Conservation (phyloP, 331 rosid genomes). For the Ulmus americana region DNA sequence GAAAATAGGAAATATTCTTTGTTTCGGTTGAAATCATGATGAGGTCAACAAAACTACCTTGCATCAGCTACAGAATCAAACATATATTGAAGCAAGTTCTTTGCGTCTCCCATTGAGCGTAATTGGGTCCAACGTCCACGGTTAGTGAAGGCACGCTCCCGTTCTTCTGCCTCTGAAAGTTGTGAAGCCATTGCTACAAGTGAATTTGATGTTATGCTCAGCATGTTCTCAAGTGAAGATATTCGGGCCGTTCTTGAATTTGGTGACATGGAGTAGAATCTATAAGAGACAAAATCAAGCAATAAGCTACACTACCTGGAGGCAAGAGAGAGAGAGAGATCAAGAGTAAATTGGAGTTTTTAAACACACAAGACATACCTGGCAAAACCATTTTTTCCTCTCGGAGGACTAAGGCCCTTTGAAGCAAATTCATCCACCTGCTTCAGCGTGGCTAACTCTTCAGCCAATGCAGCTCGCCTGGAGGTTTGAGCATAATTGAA, state of each 20-base stretch:
- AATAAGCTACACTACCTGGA: constrained; percentile 5
- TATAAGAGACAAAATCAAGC: constrained; percentile 30
- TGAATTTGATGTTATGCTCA: constrained; percentile 88
- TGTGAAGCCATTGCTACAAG: constrained; percentile 99
- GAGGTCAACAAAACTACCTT: constrained; percentile 40
- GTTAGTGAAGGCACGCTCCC: constrained; percentile 88
- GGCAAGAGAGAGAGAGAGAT: constrained; percentile 13
- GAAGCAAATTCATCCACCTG: constrained; percentile 85
- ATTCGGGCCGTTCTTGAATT: constrained; percentile 94
- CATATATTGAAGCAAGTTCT: constrained; percentile 91
- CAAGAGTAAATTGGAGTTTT: constrained; percentile 14
- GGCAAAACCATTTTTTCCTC: constrained; percentile 84
- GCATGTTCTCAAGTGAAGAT: constrained; percentile 88
- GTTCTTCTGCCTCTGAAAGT: constrained; percentile 98
- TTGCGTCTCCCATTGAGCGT: constrained; percentile 99
- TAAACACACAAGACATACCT: constrained; percentile 40
- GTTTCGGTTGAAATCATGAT: neutral
- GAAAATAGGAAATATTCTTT: too few relatives aligned
- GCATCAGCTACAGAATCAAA: constrained; percentile 84
- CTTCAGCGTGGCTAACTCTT: constrained; percentile 86
- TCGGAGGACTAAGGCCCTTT: constrained; percentile 91
- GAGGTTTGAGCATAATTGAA: constrained; percentile 24
- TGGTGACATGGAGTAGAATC: constrained; percentile 94
- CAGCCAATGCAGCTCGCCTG: constrained; percentile 98
- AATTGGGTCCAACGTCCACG: constrained; percentile 98